Base-by-base conservation (phyloP, 106 monocot species). In the Iris macrosiphon region DNA sequence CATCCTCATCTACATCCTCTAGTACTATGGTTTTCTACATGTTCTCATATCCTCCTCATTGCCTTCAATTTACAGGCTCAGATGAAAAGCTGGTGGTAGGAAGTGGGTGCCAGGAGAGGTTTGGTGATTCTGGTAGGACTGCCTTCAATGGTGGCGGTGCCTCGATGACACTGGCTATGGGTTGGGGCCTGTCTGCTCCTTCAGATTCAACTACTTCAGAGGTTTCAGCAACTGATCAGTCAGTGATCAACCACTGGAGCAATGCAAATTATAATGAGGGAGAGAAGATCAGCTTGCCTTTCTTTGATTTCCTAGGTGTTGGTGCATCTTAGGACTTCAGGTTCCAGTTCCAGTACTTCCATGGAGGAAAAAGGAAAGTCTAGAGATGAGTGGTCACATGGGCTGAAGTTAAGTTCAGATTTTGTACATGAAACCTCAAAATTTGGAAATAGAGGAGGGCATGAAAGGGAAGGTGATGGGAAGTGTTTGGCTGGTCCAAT, bases 241-340 rank as follows among this genome's bases (percentile, higher is more conserved):
- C 34, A 6, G 10, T 35, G 34, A 35, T 6, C 34, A 35, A 55
- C 32, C 33, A 48, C 25, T 39, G 15, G 17, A 63, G 47, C 31
- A 29, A 54, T 53, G 57, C 50, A 51, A 20, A 28, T 17, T 52
- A 59, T 31, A 39, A 59, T 16, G 40, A 47, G 40, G 40, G 52
- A 43, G 59, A 66, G 60, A 73, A 75, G 34, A 67, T 62, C 10
- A 43, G 44, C 11, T 34, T 75, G 19, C 59, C 71, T 18, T 87
- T 87, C 68, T 66, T 87, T 40, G 87, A 87, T 67, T 87, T 87
- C 63, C 71, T 87, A 8, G 87, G 87, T n/a, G 83, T 83, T 31
- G 82, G 82, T 21, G 82, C 70, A 64, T 69, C 50, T 27, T 76
- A 64, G 63, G n/a, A 40, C n/a, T n/a, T n/a, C n/a, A n/a, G n/a